Base-by-base conservation (phyloP, 2,329 filamentous ascomycete genomes). In the Trichoderma breve region DNA sequence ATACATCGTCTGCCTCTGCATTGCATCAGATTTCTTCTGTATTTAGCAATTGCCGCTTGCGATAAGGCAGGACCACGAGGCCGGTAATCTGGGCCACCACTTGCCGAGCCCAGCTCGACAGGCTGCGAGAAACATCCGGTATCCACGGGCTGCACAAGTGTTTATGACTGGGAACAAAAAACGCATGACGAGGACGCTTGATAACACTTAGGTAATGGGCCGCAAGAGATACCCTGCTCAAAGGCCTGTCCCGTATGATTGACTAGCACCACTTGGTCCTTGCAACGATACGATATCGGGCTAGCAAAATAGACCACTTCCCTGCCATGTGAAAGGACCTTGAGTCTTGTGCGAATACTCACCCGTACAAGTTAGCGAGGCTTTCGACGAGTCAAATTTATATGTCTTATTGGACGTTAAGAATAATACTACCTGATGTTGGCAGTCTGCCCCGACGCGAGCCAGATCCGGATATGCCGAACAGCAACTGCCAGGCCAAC, bases 151-250 rank as follows among this genome's bases (percentile, higher is more conserved):
- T 58, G 53, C 24, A 58, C 26, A 55, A 66, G 30, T 24, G 24
- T 30, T 55, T 55, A 36, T 55, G 21, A 66, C 28, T 21, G 21
- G 30, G 15, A 24, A n/a, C 30, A 18, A 14, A 57, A 53, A 53
- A 53, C 47, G 43, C n/a, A 51, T 51, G 43, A 53, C 47, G 47
- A 14, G 63, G 24, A 57, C 14, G 51, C 53, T 58, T 67, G 36
- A 58, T 67, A 67, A 67, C n/a, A 67, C 53, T 67, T 58, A 58
- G 64, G 64, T 58, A 67, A 67, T 58, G 64, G 32, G 21, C 15
- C 24, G 53, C 51, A 60, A 36, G 15, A 15, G 30, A 36, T 34
- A 66, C 47, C 62, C 64, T 34, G 30, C 32, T 12, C 28, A 60
- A 32, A 14, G 57, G 57, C 30, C 47, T 53, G 47, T 53, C n/a